Evolutionary conservation across 768 basidiomycete genomes (phyloP), one percentile per base, ranked within the genome.

Genomic region (Agrocybe chaxingu): DNA sequence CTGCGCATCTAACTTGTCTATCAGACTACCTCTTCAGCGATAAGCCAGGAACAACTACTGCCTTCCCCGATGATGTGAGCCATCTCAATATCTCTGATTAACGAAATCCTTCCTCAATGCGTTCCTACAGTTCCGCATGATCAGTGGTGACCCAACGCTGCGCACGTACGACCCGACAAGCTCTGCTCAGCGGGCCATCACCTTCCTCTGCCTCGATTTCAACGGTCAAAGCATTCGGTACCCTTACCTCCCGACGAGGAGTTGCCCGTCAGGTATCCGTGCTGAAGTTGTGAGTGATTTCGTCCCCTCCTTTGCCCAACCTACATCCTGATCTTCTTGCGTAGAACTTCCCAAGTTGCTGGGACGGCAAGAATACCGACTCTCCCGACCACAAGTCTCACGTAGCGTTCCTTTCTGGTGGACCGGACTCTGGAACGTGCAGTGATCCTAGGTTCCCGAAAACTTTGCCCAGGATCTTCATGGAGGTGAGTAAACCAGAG

Each of bases 51-150:
- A 70, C 66, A 1, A 78, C 76, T 1, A 79, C 75, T 1, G 72
- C 76, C 4, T 81, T 81, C 60, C 79, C 79, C 29, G 78, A 79
- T 63, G 70, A 81, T 60, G 79, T 78, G 40, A 63, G 73, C 66
- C 16, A 8, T 16, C 13, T 38, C 40, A 31, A 46, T 39, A 13
- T 47, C 32, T 16, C 45, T 39, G 39, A 30, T 50, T 29, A 45
- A 10, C 3, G 2, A 31, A 32, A 52, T 36, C 24, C 34, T 56
- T 40, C 44, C 8, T 13, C 9, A 18, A 19, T 51, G 6, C 11
- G 44, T 47, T 43, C 19, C 43, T 30, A n/a, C 51, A 80, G 78
- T 76, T 81, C 62, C 73, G 77, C 50, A 79, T 80, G 78, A 55
- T 84, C 29, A 72, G 69, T 47, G 79, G 77, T 41, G 66, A 70